Evolutionary conservation across 164 flowering plant species (phyloP).

Genomic region (Chimonanthus praecox): DNA sequence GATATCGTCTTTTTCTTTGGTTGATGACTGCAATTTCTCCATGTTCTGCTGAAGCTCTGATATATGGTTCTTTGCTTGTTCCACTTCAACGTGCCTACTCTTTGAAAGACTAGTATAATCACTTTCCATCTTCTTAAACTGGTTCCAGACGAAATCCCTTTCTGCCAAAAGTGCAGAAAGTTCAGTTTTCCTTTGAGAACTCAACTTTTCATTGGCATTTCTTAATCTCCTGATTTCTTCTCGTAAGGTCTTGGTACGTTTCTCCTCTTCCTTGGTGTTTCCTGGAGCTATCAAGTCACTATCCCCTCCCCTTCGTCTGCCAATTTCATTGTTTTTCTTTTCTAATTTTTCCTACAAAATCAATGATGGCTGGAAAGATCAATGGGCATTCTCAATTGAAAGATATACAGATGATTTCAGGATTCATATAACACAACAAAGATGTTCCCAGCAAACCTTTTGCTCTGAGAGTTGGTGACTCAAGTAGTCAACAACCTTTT

Average conservation of each 20-base stretch:
- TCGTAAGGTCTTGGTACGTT: constrained; percentile 15
- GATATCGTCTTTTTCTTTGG: constrained; percentile 47
- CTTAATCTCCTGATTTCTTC: constrained; percentile 46
- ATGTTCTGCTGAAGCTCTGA: constrained; percentile 31
- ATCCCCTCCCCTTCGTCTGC: constrained; percentile 11
- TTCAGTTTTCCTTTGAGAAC: constrained; percentile 43
- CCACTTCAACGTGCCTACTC: constrained; percentile 36
- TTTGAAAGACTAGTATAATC: constrained; percentile 33
- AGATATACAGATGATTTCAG: not conserved
- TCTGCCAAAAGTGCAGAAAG: constrained; percentile 60
- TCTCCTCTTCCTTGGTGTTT: constrained; percentile 12
- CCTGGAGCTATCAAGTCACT: constrained; percentile 13
- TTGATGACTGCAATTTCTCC: constrained; percentile 50
- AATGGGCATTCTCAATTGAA: not conserved
- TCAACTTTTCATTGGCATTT: constrained; percentile 44
- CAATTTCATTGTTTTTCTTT: constrained; percentile 6
- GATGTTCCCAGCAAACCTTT: constrained; percentile 26
- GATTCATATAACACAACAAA: not conserved
- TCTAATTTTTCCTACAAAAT: constrained; percentile 24
- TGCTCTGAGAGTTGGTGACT: constrained; percentile 23
- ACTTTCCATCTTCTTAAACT: constrained; percentile 53
- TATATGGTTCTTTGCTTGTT: constrained; percentile 48
- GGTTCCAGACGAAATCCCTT: constrained; percentile 74
- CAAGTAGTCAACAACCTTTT: constrained; percentile 36
- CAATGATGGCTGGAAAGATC: not conserved